A percentile compares a stretch with the other conserved stretches of the same genome.
Conservation (phyloP, 805 yeast genomes). For the Hemisphaericaspora nanyangensis region DNA sequence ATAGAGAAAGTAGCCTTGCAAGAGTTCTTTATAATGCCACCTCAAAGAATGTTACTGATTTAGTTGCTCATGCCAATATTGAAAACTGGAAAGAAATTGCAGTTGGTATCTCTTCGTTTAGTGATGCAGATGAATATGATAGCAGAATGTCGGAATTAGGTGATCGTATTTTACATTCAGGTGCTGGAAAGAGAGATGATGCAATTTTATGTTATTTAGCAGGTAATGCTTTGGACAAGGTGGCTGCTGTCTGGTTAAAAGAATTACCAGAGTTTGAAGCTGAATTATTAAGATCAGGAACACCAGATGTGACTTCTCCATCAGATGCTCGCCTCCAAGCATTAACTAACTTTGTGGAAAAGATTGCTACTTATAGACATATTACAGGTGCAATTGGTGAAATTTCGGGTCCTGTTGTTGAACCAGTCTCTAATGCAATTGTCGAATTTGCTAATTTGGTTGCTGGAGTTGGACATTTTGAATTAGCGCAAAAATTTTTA, state of each 20-base stretch:
- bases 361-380: slow-evolving; percentile 70
- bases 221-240: slow-evolving; percentile 76
- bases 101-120: slow-evolving; percentile 58
- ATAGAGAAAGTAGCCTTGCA: slow-evolving; percentile 54
- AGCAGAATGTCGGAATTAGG: slow-evolving; percentile 65
- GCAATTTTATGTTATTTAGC: slow-evolving; percentile 78
- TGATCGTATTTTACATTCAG: slow-evolving; percentile 55
- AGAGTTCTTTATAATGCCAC: slow-evolving; percentile 71
- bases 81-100: slow-evolving; percentile 81
- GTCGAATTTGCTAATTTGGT: slow-evolving; percentile 80
- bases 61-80: slow-evolving; percentile 75
- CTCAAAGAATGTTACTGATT: slow-evolving; percentile 53
- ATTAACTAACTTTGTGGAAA: slow-evolving; percentile 76
- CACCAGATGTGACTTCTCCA: slow-evolving; percentile 47
- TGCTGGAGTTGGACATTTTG: slow-evolving; percentile 80
- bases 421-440: slow-evolving; percentile 54
- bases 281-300: slow-evolving; percentile 43
- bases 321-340: slow-evolving; percentile 84
- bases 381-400: slow-evolving; percentile 35
- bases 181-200: slow-evolving; percentile 49
- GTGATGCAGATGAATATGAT: slow-evolving; percentile 47
- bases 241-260: slow-evolving; percentile 77
- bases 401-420: slow-evolving; percentile 42
- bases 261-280: slow-evolving; percentile 52
- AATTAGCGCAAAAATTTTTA: slow-evolving; percentile 70